Percentiles rank a stretch among this genome's conserved stretches.
Evolutionary conservation across 208 protist genomes (phyloP).

Genomic region (Acanthamoeba castellanii): DNA sequence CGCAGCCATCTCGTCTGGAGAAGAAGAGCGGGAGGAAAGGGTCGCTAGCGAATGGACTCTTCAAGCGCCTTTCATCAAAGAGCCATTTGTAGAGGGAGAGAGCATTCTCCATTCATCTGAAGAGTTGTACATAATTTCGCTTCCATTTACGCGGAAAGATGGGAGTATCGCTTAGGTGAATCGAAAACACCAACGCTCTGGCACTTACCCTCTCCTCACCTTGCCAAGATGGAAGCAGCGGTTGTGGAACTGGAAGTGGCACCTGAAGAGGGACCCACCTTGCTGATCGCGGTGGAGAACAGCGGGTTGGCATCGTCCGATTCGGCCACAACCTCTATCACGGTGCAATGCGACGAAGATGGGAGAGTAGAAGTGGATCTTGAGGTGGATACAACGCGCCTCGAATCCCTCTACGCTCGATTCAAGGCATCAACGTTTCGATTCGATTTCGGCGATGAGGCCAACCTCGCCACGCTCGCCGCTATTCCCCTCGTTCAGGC

Average conservation of each 20-base stretch:
- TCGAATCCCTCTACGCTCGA: constrained; percentile 2
- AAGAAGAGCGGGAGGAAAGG: background rate
- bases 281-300: background rate
- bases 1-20: background rate
- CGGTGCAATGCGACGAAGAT: background rate
- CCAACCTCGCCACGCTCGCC: constrained; percentile 38
- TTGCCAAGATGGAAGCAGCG: background rate
- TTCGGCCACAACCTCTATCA: background rate
- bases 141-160: background rate
- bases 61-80: background rate
- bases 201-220: background rate
- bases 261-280: too few species aligned
- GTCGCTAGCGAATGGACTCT: background rate
- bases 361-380: background rate
- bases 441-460: constrained; percentile 46
- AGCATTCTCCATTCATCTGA: background rate
- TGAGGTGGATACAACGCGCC: background rate
- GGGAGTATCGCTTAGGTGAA: background rate
- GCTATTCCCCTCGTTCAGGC: constrained; percentile 22
- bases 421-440: constrained; percentile 14
- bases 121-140: background rate
- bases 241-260: too few species aligned
- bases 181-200: background rate
- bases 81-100: background rate
- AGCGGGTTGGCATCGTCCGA: background rate